phyloP scores from a whole-genome alignment of 192 early-diverging fungal genomes.

The Backusella sp. region DNA sequence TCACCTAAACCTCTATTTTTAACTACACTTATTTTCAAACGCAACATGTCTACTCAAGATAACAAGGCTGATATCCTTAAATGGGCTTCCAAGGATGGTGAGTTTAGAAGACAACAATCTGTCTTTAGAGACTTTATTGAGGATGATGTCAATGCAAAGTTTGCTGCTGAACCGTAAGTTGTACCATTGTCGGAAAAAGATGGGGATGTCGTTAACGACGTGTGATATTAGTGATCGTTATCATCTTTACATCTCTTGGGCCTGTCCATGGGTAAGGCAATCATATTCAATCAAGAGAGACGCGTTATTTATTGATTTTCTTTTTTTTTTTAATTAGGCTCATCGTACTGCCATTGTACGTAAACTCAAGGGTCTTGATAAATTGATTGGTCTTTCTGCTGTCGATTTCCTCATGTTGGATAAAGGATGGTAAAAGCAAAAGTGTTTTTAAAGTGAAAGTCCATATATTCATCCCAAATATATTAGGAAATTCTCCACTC shows the following conservation, averaged over 20 bases:
- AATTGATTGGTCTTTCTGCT: constrained; percentile 80
- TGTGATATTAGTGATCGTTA: constrained; percentile 60
- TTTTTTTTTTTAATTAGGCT: constrained; percentile 64
- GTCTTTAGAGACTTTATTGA: constrained; percentile 64
- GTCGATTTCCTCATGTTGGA: constrained; percentile 80
- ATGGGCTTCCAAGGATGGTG: constrained; percentile 74
- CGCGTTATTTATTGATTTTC: neutral
- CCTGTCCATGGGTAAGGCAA: constrained; percentile 32
- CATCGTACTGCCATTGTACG: constrained; percentile 87
- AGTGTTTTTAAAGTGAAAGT: too few species aligned
- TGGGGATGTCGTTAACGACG: neutral
- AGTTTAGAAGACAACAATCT: constrained; percentile 77
- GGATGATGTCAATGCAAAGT: constrained; percentile 55
- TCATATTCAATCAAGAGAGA: neutral
- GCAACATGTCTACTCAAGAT: constrained; percentile 23
- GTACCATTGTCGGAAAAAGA: neutral
- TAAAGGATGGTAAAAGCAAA: constrained; percentile 64
- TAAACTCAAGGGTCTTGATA: constrained; percentile 86
- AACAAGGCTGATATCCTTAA: constrained; percentile 43
- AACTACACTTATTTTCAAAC: constrained; percentile 11
- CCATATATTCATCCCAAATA: neutral
- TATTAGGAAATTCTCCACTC: constrained; percentile 58
- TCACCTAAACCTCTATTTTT: neutral
- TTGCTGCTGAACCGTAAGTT: constrained; percentile 67
- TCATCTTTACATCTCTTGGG: constrained; percentile 73